Percentiles rank a stretch among this genome's conserved stretches.
Evolutionary conservation across 768 basidiomycete genomes (phyloP).

Genomic region (Pleurotus pulmonarius): DNA sequence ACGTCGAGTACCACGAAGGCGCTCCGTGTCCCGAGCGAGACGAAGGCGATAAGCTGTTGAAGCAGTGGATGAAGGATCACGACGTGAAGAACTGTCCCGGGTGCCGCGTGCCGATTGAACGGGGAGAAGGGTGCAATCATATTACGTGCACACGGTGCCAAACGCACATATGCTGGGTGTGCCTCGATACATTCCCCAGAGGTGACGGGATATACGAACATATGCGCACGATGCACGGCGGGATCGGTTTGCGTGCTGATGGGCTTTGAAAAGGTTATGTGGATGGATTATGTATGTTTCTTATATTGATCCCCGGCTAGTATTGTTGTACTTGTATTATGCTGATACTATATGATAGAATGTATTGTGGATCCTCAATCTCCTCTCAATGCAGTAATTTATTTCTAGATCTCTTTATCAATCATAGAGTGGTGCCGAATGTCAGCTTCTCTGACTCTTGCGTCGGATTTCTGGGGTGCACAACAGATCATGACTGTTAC

Average conservation of each 20-base stretch:
- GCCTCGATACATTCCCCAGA: slow-evolving; percentile 63
- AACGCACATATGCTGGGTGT: slow-evolving; percentile 82
- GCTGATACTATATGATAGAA: too few species aligned
- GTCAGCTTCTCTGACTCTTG: too few species aligned
- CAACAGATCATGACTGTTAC: too few species aligned
- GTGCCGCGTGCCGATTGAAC: slow-evolving; percentile 70
- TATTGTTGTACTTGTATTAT: not conserved
- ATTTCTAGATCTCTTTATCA: too few species aligned
- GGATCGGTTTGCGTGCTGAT: slow-evolving; percentile 41
- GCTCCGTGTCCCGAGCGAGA: slow-evolving; percentile 55
- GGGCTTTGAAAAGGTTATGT: slow-evolving; percentile 12
- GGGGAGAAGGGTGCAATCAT: slow-evolving; percentile 76
- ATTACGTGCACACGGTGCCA: slow-evolving; percentile 74
- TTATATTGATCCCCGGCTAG: slow-evolving; percentile 9
- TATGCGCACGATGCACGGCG: slow-evolving; percentile 67
- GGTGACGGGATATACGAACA: slow-evolving; percentile 76
- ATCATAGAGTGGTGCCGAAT: too few species aligned
- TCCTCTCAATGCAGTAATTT: too few species aligned
- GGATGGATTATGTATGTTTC: slow-evolving; percentile 14
- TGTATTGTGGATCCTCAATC: too few species aligned
- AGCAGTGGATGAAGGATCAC: slow-evolving; percentile 57
- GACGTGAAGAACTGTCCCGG: slow-evolving; percentile 75
- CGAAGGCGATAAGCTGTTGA: slow-evolving; percentile 54
- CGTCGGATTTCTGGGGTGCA: too few species aligned
- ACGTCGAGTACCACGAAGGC: slow-evolving; percentile 59